phyloP scores from a whole-genome alignment of 495 filamentous ascomycete genomes.

The Podospora pseudocomata region DNA sequence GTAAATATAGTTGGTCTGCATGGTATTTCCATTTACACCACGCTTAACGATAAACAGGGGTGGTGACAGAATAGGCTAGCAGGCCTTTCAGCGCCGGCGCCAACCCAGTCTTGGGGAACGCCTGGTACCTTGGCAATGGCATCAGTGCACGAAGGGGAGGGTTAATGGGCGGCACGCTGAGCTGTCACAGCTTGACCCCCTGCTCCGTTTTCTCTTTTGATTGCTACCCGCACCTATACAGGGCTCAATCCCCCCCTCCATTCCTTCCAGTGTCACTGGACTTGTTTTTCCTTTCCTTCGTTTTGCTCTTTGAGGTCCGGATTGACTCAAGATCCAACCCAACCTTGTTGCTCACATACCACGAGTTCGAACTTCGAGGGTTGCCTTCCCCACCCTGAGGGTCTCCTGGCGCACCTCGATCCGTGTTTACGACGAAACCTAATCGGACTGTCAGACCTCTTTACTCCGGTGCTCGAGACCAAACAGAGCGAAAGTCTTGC shows the following conservation, averaged over 20 bases:
- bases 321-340: background rate
- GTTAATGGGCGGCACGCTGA: constrained; percentile 4
- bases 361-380: background rate
- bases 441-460: background rate
- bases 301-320: background rate
- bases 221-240: background rate
- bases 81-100: background rate
- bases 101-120: background rate
- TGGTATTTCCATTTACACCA: background rate
- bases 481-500: background rate
- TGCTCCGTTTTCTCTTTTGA: constrained; percentile 2
- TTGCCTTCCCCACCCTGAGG: background rate
- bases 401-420: background rate
- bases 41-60: background rate
- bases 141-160: background rate
- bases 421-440: background rate
- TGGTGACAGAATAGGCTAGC: background rate
- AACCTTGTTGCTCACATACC: constrained; percentile 1
- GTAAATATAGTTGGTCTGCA: background rate
- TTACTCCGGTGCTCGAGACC: background rate
- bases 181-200: constrained; percentile 1
- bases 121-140: constrained; percentile 1
- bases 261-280: constrained; percentile 1
- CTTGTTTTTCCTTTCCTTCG: background rate
- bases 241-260: background rate